phyloP scores from a whole-genome alignment of 2,329 filamentous ascomycete species.

The Erysiphe pulchra region DNA sequence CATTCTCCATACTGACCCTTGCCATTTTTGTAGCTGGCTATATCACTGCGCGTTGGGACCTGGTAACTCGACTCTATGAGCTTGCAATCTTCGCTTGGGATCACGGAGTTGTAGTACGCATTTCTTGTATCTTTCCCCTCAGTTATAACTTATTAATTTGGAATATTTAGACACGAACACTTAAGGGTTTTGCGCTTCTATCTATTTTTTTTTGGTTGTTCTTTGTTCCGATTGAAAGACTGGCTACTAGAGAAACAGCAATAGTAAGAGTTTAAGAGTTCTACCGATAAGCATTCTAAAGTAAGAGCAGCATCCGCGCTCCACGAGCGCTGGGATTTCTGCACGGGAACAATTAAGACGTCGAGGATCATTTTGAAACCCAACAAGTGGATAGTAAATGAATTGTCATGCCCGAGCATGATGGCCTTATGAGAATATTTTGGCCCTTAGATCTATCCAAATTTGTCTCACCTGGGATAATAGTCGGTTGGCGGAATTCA shows the following conservation, averaged over 20 bases:
- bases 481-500: constrained; percentile 92
- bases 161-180: constrained; percentile 43
- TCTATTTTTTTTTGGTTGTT: no score
- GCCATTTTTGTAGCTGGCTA: constrained; percentile 99
- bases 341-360: no score
- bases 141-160: not conserved
- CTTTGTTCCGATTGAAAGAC: no score
- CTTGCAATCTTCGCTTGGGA: constrained; percentile 94
- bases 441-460: constrained; percentile 73
- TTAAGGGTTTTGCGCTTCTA: constrained; percentile 30
- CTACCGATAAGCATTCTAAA: no score
- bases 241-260: no score
- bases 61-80: constrained; percentile 90
- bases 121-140: not conserved
- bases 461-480: constrained; percentile 51
- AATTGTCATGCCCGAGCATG: constrained; percentile 39
- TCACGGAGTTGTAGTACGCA: constrained; percentile 78
- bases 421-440: constrained; percentile 94
- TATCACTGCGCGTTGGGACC: constrained; percentile 96
- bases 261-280: no score
- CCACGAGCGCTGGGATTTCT: no score
- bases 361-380: no score
- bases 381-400: constrained; percentile 1
- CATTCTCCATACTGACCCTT: constrained; percentile 83
- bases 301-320: no score